Evolutionary conservation across 2,329 filamentous ascomycete genomes (phyloP).

Genomic region (Ambrosiella cleistominuta): DNA sequence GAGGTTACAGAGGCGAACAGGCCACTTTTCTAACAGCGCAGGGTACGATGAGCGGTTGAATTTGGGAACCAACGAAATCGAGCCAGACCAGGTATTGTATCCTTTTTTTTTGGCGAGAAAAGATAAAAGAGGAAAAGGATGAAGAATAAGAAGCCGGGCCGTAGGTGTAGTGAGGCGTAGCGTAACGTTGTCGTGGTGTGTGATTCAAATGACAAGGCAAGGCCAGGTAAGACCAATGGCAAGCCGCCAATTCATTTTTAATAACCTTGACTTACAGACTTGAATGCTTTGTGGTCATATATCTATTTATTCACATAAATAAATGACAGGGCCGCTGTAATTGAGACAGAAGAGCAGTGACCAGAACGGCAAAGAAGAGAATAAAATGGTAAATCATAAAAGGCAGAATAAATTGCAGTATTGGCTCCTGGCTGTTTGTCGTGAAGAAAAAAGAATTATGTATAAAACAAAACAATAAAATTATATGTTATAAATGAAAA

Average conservation of each 20-base stretch:
- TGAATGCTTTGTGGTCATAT: background rate
- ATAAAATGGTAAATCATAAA: background rate
- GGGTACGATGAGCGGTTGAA: background rate
- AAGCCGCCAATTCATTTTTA: background rate
- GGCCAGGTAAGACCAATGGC: background rate
- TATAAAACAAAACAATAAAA: background rate
- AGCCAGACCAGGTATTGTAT: background rate
- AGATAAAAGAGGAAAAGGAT: background rate
- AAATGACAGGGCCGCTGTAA: background rate
- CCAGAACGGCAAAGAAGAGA: background rate
- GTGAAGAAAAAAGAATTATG: background rate
- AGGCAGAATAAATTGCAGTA: background rate
- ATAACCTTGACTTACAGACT: background rate
- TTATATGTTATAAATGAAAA: background rate
- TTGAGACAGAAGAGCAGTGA: background rate
- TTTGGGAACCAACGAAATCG: background rate
- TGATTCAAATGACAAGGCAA: background rate
- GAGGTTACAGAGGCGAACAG: conserved; percentile 1
- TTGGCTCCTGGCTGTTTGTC: background rate
- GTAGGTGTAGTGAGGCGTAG: background rate
- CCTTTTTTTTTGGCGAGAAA: background rate
- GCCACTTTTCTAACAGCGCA: background rate
- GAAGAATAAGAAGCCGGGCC: background rate
- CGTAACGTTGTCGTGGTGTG: too few relatives aligned
- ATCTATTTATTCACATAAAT: background rate